phyloP scores from a whole-genome alignment of 495 filamentous ascomycete species.

The Podospora anserina region DNA sequence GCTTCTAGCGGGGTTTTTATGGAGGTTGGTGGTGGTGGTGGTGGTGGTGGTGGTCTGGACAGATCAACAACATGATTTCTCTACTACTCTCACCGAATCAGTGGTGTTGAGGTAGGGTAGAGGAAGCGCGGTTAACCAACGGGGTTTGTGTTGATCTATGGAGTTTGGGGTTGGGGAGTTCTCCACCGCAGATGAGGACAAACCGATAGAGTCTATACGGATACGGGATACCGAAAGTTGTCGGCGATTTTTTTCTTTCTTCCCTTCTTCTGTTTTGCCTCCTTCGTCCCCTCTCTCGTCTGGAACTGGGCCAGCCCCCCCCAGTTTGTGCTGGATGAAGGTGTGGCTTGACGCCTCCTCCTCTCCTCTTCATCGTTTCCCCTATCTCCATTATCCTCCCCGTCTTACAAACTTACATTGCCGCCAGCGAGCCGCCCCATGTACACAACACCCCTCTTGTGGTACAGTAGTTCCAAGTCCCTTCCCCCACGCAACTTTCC shows the following conservation, averaged over 20 bases:
- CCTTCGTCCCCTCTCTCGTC: neutral
- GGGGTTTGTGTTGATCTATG: neutral
- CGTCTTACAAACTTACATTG: neutral
- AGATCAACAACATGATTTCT: neutral
- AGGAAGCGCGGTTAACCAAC: neutral
- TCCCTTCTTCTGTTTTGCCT: neutral
- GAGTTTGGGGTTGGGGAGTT: neutral
- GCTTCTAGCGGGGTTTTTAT: neutral
- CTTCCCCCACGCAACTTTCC: constrained; percentile 14
- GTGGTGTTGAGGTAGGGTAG: neutral
- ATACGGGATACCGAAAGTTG: neutral
- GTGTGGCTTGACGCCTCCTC: neutral
- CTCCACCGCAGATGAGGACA: neutral
- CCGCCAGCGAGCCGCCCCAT: neutral
- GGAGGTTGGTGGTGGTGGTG: no score
- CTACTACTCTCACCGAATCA: neutral
- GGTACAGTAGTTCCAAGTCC: neutral
- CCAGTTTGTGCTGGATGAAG: no score
- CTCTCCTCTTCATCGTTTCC: neutral
- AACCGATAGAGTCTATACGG: neutral
- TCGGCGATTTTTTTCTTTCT: neutral
- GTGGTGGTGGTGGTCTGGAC: neutral
- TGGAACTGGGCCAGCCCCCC: neutral
- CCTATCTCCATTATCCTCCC: neutral
- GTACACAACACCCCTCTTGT: neutral